phyloP scores from a whole-genome alignment of 208 protist species.

The Trypanosoma congolense region DNA sequence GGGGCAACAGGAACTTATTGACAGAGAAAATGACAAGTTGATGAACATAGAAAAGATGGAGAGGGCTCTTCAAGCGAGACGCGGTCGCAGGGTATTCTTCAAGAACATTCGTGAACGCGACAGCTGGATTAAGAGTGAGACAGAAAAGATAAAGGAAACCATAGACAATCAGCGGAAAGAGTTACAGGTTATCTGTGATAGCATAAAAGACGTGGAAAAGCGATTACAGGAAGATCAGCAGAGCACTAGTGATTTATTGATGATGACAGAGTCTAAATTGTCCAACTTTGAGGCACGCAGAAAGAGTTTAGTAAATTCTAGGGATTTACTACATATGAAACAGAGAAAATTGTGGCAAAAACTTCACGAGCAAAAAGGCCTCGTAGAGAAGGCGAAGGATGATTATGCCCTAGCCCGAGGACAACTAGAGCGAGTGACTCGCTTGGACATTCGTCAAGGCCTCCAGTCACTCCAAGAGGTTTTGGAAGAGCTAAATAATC shows the following conservation, averaged over 20 bases:
- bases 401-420: slow-evolving; percentile 29
- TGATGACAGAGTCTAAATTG: slow-evolving; percentile 46
- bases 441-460: slow-evolving; percentile 84
- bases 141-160: slow-evolving; percentile 54
- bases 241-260: slow-evolving; percentile 21
- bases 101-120: slow-evolving; percentile 87
- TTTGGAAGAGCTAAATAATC: slow-evolving; percentile 55
- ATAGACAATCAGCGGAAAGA: slow-evolving; percentile 44
- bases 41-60: slow-evolving; percentile 44
- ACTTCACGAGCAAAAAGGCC: slow-evolving; percentile 68
- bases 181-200: slow-evolving; percentile 27
- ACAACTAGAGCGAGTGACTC: slow-evolving; percentile 60
- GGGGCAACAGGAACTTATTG: slow-evolving; percentile 29
- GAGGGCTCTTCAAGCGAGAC: slow-evolving; percentile 82
- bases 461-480: slow-evolving; percentile 75
- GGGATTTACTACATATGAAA: slow-evolving; percentile 68
- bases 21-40: slow-evolving; percentile 33
- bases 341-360: slow-evolving; percentile 74
- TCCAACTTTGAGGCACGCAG: slow-evolving; percentile 36
- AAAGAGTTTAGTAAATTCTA: slow-evolving; percentile 21
- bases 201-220: slow-evolving; percentile 29
- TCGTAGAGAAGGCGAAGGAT: slow-evolving; percentile 56
- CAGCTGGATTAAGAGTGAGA: slow-evolving; percentile 82
- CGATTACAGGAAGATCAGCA: slow-evolving; percentile 22
- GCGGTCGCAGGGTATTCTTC: slow-evolving; percentile 89